Evolutionary conservation across 768 basidiomycete species (phyloP), one percentile per base, ranked within the genome.

Genomic region (Hortiboletus campestris): DNA sequence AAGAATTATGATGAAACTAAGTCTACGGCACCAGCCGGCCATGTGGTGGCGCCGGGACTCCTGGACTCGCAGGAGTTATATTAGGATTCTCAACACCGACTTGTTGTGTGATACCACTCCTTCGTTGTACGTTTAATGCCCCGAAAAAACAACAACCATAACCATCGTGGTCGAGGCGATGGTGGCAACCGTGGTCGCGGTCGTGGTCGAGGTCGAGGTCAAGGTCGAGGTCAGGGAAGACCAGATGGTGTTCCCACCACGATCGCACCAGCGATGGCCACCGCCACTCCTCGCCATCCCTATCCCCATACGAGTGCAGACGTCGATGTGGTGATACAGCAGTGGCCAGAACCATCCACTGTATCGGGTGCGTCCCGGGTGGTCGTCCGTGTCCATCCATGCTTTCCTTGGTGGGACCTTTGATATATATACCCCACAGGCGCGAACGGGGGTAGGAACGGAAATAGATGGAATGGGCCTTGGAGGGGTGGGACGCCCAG

Each of bases 201-300:
- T 41, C 56, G 62, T 35, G 64, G 68, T 7, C 60, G 60, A 40
- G 67, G 72, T 4, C 56, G 62, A 32, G 67, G 64, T 46, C 60
- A 63, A 3, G 67, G 70, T 28, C 53, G 59, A 0, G 63, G 70
- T 19, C 46, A 49, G 13, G 46, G 58, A 45, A 55, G 53, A 10
- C 49, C 47, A 8, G 34, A 43, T 28, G 29, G 19, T 8, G 47
- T 16, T 36, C 34, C 44, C 53, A 41, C 31, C 36, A 3, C 28
- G 25, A 25, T 25, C 25, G 25, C 25, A 25, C 12, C 6, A 28
- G 34, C 54, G 25, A 35, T 34, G 19, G 19, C 29, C 28, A 19
- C 22, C 17, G 12, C 49, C n/a, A 16, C 31, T 16, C 56, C 59
- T 45, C 55, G 39, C 38, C 48, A 56, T 22, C 43, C n/a, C 20